Conservation (phyloP, 345 rosid genomes). For the Aethionema arabicum region DNA sequence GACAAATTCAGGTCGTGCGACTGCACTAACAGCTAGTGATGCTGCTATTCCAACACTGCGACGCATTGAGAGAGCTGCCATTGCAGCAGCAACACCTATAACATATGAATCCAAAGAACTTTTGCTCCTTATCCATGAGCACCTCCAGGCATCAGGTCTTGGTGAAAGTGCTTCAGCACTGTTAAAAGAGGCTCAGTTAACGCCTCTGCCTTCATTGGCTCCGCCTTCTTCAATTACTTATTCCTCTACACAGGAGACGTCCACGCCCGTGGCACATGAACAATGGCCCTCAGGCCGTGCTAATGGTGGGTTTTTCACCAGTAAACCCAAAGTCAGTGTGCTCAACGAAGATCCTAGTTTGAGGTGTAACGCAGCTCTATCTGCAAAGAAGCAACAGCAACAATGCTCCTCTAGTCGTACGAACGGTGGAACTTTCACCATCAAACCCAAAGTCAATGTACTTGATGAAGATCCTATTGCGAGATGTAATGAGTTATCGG, state of each 20-base stretch:
- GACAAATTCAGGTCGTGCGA: constrained; percentile 94
- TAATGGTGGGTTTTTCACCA: constrained; percentile 69
- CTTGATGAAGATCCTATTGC: constrained; percentile 47
- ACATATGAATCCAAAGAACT: constrained; percentile 92
- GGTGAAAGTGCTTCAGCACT: constrained; percentile 58
- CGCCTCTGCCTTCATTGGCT: constrained; percentile 70
- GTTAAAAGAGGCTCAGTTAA: constrained; percentile 87
- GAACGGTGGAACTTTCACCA: constrained; percentile 60
- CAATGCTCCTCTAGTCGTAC: constrained; percentile 88
- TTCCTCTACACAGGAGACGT: constrained; percentile 54
- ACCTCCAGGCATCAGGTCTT: constrained; percentile 92
- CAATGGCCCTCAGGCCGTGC: constrained; percentile 91
- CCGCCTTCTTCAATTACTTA: constrained; percentile 64
- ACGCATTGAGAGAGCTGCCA: constrained; percentile 99
- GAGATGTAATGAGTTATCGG: constrained; percentile 51
- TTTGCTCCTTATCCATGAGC: constrained; percentile 89
- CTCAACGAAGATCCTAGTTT: constrained; percentile 44
- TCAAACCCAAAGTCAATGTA: constrained; percentile 45
- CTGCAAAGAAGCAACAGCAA: constrained; percentile 64
- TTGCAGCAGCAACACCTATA: constrained; percentile 98
- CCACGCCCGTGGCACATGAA: constrained; percentile 44
- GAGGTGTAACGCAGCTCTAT: constrained; percentile 45
- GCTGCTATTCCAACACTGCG: constrained; percentile 96
- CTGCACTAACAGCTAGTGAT: constrained; percentile 91
- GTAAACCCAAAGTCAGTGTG: constrained; percentile 45